Conservation (phyloP, 345 rosid species). For the Linum tenue region DNA sequence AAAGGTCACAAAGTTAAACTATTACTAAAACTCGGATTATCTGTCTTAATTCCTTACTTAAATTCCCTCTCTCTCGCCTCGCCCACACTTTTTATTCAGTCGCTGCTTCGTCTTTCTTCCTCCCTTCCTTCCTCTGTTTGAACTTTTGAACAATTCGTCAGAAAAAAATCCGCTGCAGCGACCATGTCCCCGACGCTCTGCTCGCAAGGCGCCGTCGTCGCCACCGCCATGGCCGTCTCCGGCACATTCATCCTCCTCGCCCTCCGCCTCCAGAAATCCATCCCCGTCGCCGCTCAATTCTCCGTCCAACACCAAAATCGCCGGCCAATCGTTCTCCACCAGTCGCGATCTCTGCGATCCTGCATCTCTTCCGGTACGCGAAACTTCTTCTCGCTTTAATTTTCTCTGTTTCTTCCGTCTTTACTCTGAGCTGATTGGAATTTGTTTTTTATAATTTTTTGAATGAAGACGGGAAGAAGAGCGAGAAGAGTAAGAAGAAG, state of each 20-base stretch:
- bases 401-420: neutral
- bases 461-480: conserved; percentile 23
- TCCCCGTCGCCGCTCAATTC: conserved; percentile 12
- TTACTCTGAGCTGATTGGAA: neutral
- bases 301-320: neutral
- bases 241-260: conserved; percentile 67
- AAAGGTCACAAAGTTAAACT: too few relatives aligned
- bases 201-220: conserved; percentile 53
- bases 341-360: conserved; percentile 29
- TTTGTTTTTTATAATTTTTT: neutral
- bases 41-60: too few relatives aligned
- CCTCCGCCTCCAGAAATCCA: conserved; percentile 47
- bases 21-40: too few relatives aligned
- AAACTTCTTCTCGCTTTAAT: neutral
- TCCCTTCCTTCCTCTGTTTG: neutral
- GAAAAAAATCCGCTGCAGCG: neutral
- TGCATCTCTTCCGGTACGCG: conserved; percentile 46
- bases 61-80: too few relatives aligned
- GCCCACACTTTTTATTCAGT: too few relatives aligned
- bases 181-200: conserved; percentile 41
- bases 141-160: neutral
- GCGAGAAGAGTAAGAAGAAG: conserved; percentile 18
- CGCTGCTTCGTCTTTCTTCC: too few relatives aligned
- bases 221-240: conserved; percentile 75
- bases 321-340: conserved; percentile 18